Evolutionary conservation across 2,329 filamentous ascomycete species (phyloP).

Genomic region (Drechslerella dactyloides): DNA sequence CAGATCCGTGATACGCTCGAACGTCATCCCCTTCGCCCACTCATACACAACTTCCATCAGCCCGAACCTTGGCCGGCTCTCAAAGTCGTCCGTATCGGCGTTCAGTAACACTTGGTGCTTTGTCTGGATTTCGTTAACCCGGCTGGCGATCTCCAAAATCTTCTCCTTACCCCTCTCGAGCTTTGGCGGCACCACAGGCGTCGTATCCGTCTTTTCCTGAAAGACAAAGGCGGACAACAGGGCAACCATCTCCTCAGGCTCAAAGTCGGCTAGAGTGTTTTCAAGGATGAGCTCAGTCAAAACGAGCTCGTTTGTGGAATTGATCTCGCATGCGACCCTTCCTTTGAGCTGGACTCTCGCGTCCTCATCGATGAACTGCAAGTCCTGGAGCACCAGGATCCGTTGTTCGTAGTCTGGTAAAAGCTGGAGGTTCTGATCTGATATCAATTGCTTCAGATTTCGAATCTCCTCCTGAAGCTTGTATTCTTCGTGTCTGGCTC

Average conservation of each 20-base stretch:
- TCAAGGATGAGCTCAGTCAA: slow-evolving; percentile 95
- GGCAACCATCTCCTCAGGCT: slow-evolving; percentile 94
- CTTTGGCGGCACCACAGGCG: slow-evolving; percentile 79
- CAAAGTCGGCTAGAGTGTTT: slow-evolving; percentile 92
- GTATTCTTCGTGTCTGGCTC: slow-evolving; percentile 97
- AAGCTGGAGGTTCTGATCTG: slow-evolving; percentile 93
- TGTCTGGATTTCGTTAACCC: slow-evolving; percentile 88
- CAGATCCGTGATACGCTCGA: slow-evolving; percentile 94
- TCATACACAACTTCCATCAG: slow-evolving; percentile 98
- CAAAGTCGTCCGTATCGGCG: slow-evolving; percentile 88
- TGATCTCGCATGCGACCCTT: slow-evolving; percentile 97
- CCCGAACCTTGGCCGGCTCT: slow-evolving; percentile 83
- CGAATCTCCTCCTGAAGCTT: slow-evolving; percentile 92
- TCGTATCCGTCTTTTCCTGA: slow-evolving; percentile 88
- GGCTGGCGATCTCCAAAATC: slow-evolving; percentile 88
- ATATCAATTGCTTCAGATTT: slow-evolving; percentile 84
- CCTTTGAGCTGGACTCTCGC: slow-evolving; percentile 93
- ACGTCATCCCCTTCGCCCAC: slow-evolving; percentile 97
- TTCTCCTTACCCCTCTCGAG: slow-evolving; percentile 82
- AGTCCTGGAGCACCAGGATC: slow-evolving; percentile 86
- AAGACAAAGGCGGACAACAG: slow-evolving; percentile 94
- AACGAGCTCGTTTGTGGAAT: slow-evolving; percentile 94
- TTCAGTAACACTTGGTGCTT: slow-evolving; percentile 90
- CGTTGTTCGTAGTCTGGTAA: slow-evolving; percentile 96
- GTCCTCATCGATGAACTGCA: slow-evolving; percentile 87